Conservation (phyloP, 148 eudicot species). For the Camellia lanceoleosa region DNA sequence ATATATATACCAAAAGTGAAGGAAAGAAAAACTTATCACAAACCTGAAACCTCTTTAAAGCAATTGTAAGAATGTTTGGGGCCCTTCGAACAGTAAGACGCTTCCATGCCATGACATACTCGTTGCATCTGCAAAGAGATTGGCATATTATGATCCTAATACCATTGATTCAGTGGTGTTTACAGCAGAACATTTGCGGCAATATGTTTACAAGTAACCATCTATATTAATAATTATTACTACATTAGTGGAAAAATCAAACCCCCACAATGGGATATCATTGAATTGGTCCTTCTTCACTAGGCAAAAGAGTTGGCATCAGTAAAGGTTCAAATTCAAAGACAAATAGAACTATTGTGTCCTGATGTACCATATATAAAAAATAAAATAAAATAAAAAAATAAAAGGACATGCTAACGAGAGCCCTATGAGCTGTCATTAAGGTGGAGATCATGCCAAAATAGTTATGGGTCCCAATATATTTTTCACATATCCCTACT, state of each 20-base stretch:
- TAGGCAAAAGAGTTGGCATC: neutral
- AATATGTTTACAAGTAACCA: neutral
- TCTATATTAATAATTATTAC: neutral
- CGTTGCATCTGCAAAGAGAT: slow-evolving; percentile 69
- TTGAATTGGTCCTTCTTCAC: neutral
- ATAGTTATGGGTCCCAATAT: neutral
- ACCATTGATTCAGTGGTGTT: neutral
- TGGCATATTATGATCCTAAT: neutral
- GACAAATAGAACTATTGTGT: neutral
- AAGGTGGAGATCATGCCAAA: neutral
- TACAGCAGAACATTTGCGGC: neutral
- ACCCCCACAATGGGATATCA: neutral
- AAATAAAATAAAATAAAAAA: no score
- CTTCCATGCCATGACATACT: slow-evolving; percentile 88
- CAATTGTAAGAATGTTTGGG: slow-evolving; percentile 90
- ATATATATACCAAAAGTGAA: neutral
- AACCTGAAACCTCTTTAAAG: slow-evolving; percentile 94
- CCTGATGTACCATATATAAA: neutral
- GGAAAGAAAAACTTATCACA: slow-evolving; percentile 1
- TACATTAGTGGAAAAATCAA: neutral
- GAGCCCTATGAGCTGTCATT: neutral
- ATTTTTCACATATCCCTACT: neutral
- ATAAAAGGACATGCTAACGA: no score
- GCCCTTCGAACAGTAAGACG: slow-evolving; percentile 64
- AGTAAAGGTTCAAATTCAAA: neutral